These are phyloP conservation scores for Penicillium steckii DNA, from an alignment of 495 filamentous ascomycete genomes.

Conservation along the genomic window DNA sequence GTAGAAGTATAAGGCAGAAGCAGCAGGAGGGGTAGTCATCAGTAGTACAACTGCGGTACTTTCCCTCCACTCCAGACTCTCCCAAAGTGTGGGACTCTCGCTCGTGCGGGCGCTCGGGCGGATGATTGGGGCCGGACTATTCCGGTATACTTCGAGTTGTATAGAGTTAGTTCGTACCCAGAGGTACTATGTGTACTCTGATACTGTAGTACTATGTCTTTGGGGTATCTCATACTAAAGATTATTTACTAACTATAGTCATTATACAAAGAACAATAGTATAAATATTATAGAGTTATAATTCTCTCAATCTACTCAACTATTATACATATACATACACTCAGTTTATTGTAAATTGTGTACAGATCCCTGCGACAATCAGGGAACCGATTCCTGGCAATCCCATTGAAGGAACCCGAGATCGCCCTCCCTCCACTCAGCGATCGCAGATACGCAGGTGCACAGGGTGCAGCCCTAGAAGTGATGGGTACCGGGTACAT, in stretches of 20 bases:
- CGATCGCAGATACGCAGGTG: not conserved
- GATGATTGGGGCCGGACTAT: not conserved
- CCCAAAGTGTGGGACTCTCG: not conserved
- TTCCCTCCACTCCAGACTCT: too few species aligned
- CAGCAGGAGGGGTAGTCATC: not conserved
- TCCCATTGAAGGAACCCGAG: not conserved
- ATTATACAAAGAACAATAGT: too few species aligned
- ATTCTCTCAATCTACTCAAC: too few species aligned
- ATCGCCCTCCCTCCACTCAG: not conserved
- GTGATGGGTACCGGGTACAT: not conserved
- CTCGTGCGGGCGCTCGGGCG: not conserved
- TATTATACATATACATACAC: too few species aligned
- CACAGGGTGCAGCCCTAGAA: conserved; percentile 1
- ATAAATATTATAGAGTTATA: too few species aligned
- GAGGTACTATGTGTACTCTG: too few species aligned
- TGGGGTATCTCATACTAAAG: too few species aligned
- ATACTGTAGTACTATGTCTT: too few species aligned
- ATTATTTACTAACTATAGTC: not conserved
- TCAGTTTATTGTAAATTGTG: too few species aligned
- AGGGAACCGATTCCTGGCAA: not conserved
- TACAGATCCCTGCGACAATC: not conserved
- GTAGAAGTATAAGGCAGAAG: not conserved
- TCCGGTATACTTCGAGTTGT: not conserved
- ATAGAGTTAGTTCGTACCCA: not conserved
- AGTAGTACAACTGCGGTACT: not conserved